A percentile compares a stretch with the other conserved stretches of the same genome.
Conservation (phyloP, 768 basidiomycete species). For the Lactarius indigo region DNA sequence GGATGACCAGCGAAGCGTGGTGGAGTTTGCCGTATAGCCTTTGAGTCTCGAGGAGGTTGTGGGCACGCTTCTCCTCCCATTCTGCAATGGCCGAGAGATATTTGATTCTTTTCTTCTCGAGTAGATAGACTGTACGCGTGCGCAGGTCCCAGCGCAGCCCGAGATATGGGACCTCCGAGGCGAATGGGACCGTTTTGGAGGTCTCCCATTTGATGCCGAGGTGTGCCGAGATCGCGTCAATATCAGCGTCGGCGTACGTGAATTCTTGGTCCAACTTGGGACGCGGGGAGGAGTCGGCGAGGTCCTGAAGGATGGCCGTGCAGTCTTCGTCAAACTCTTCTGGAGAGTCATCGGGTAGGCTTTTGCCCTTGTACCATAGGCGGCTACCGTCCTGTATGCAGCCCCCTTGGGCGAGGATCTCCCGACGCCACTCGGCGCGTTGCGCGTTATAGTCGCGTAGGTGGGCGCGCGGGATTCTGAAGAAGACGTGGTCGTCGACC, state of each 20-base stretch:
- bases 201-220: not conserved
- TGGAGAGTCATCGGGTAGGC: no score
- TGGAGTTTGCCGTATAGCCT: conserved; percentile 41
- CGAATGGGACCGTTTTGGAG: not conserved
- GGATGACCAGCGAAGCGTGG: conserved; percentile 25
- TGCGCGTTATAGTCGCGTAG: no score
- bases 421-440: no score
- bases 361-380: no score
- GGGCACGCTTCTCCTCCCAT: conserved; percentile 29
- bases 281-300: not conserved
- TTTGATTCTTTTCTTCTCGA: not conserved
- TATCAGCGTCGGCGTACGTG: not conserved
- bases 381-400: no score
- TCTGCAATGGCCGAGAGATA: conserved; percentile 27
- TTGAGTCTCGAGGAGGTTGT: conserved; percentile 35
- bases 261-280: no score
- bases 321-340: not conserved
- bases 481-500: no score
- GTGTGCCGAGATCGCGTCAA: not conserved
- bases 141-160: not conserved
- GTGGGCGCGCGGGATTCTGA: no score
- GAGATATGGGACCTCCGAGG: not conserved
- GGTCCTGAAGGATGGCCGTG: not conserved
- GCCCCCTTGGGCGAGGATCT: no score
- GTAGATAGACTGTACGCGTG: not conserved